phyloP scores from a whole-genome alignment of 2,329 filamentous ascomycete species.

The Phaeomoniella chlamydospora region DNA sequence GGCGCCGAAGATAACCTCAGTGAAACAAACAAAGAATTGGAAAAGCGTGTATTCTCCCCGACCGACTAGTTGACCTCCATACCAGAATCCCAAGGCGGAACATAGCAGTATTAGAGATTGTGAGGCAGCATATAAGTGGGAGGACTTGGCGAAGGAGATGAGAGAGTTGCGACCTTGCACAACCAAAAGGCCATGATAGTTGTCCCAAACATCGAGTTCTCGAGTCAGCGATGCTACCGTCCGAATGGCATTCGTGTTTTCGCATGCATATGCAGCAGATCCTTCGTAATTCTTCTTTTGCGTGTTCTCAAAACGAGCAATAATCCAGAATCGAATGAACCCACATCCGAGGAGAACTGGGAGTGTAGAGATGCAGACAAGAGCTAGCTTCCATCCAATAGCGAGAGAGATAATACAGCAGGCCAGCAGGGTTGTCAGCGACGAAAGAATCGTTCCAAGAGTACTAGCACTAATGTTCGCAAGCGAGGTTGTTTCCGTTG shows the following conservation, averaged over 20 bases:
- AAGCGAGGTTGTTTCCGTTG: constrained; percentile 77
- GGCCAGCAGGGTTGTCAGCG: constrained; percentile 62
- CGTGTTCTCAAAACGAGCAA: constrained; percentile 63
- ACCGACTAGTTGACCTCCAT: constrained; percentile 64
- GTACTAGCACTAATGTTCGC: constrained; percentile 79
- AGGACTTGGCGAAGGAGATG: constrained; percentile 61
- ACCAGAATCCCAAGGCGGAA: constrained; percentile 86
- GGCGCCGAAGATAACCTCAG: constrained; percentile 75
- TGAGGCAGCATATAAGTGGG: constrained; percentile 65
- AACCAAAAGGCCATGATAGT: constrained; percentile 55
- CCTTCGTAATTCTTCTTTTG: constrained; percentile 67
- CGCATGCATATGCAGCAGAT: constrained; percentile 78
- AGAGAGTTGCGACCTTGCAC: constrained; percentile 54
- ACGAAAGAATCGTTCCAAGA: constrained; percentile 71
- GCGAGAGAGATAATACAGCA: constrained; percentile 56
- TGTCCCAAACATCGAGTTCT: constrained; percentile 61
- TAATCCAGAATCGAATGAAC: constrained; percentile 77
- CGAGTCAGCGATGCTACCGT: constrained; percentile 85
- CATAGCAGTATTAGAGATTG: constrained; percentile 75
- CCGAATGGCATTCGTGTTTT: constrained; percentile 84
- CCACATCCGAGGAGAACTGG: constrained; percentile 66
- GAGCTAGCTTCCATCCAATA: constrained; percentile 75
- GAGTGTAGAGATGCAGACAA: constrained; percentile 67
- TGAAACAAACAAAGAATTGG: constrained; percentile 87
- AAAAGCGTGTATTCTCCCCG: constrained; percentile 59